Evolutionary conservation across 805 yeast genomes (phyloP).

Genomic region (Cyberlindnera americana): DNA sequence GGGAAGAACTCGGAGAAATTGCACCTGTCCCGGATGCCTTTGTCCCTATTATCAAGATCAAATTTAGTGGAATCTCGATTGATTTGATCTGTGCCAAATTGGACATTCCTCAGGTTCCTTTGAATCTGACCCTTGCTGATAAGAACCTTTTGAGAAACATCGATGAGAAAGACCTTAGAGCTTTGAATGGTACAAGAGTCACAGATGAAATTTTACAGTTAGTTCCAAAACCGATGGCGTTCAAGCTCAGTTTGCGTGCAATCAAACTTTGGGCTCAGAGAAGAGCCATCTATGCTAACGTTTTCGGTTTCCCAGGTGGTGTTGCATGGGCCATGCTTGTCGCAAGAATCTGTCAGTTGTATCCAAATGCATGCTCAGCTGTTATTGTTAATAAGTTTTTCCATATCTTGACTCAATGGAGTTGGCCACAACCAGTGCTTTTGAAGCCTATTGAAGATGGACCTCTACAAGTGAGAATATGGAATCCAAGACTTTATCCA

Average conservation of each 20-base stretch:
- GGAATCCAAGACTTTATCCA: slow-evolving; percentile 93
- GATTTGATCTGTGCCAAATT: slow-evolving; percentile 85
- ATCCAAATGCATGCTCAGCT: slow-evolving; percentile 94
- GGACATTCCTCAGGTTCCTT: slow-evolving; percentile 81
- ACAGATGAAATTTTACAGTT: slow-evolving; percentile 88
- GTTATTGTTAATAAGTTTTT: slow-evolving; percentile 89
- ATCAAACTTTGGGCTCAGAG: slow-evolving; percentile 96
- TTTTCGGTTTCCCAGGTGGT: slow-evolving; percentile 98
- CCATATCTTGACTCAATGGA: slow-evolving; percentile 83
- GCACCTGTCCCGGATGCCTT: slow-evolving; percentile 94
- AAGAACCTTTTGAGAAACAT: slow-evolving; percentile 81
- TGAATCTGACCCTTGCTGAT: slow-evolving; percentile 69
- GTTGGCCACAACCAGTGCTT: slow-evolving; percentile 97
- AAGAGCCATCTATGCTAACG: slow-evolving; percentile 90
- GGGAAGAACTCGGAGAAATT: slow-evolving; percentile 86
- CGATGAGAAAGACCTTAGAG: slow-evolving; percentile 87
- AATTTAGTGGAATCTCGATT: slow-evolving; percentile 86
- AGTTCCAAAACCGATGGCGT: slow-evolving; percentile 91
- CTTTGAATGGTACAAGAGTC: slow-evolving; percentile 94
- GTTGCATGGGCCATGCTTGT: slow-evolving; percentile 99
- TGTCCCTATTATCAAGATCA: slow-evolving; percentile 93
- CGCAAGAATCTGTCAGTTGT: slow-evolving; percentile 95
- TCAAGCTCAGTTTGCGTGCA: slow-evolving; percentile 88
- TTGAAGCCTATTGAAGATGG: slow-evolving; percentile 95
- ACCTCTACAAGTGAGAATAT: slow-evolving; percentile 90